A percentile compares a stretch with the other conserved stretches of the same genome.
Conservation (phyloP, 257 asterid species). For the Paulownia fortunei region DNA sequence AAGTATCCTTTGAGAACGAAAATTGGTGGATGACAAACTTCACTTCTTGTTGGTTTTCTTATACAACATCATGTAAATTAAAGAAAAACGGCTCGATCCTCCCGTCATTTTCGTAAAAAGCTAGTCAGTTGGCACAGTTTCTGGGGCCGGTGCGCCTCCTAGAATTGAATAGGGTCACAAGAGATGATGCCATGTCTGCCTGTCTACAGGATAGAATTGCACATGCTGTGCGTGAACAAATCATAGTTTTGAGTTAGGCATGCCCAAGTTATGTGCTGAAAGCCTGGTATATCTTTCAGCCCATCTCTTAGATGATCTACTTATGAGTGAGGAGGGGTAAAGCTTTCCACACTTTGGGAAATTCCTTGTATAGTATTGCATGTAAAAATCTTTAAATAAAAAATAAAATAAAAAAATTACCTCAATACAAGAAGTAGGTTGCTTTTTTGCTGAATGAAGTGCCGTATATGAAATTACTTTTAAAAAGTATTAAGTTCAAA, state of each 20-base stretch:
- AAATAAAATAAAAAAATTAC: too few relatives aligned
- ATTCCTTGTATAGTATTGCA: too few relatives aligned
- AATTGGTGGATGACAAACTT: background rate
- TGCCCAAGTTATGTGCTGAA: background rate
- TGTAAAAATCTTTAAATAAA: too few relatives aligned
- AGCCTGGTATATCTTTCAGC: background rate
- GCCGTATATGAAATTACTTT: too few relatives aligned
- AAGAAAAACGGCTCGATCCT: background rate
- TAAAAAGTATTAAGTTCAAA: too few relatives aligned
- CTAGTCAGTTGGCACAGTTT: background rate
- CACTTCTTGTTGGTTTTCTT: background rate
- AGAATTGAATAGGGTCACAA: background rate
- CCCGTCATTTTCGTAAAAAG: background rate
- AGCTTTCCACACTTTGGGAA: too few relatives aligned
- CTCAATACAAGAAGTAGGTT: too few relatives aligned
- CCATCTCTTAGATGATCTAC: background rate
- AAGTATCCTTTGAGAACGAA: background rate
- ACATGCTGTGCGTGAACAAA: slow-evolving; percentile 6
- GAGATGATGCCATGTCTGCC: slow-evolving; percentile 17
- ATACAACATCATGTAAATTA: background rate
- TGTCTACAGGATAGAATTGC: slow-evolving; percentile 12
- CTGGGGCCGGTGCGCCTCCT: background rate
- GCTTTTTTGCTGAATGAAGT: too few relatives aligned
- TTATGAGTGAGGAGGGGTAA: background rate
- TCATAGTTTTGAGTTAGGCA: background rate